Base-by-base conservation (phyloP, 441 rosid genomes). In the Dalechampia spathulata region DNA sequence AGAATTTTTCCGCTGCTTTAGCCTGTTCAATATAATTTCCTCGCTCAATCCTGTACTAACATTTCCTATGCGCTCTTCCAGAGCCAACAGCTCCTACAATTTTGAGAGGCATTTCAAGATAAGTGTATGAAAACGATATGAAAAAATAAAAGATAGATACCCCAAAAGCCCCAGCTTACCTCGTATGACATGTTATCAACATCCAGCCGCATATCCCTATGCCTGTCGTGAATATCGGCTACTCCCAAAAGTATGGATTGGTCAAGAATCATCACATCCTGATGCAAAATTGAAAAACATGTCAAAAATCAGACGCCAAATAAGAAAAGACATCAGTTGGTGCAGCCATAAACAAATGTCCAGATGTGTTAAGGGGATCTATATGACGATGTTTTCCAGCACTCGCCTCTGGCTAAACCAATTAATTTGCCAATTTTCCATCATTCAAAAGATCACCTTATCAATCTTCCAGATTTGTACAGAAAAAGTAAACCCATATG, bases 161-260 rank as follows among this genome's bases (percentile, higher is more conserved):
- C 21, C 45, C 32, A 49, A 25, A 49, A 13, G 6, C 52, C 1
- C 8, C 40, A 39, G 38, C 40, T 61, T 76, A 90, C 97, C 92
- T 85, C 97, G 34, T 92, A 92, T 15, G 97, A 71, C 99, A 92
- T 92, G 77, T 86, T 90, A 76, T 89, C 99, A 49, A 92, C 97
- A 52, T 89, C 97, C 23, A 92, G 97, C 30, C 97, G 83, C 99
- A 92, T 89, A 68, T 89, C 97, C 64, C 97, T 76, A 53, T 92
- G 83, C 65, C 86, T 84, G 65, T 92, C 99, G 55, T 83, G 84
- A 37, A 73, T 49, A 65, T 78, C 90, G 53, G 85, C 82, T 55
- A 63, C 66, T 20, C 95, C 88, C 61, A 77, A 66, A 63, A 79
- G 27, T 34, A 81, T 69, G 8, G 96, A 79, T 54, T 82, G 98